Percentiles rank a stretch among this genome's conserved stretches.
phyloP scores from a whole-genome alignment of 2,329 filamentous ascomycete genomes.

The Colletotrichum sublineola region DNA sequence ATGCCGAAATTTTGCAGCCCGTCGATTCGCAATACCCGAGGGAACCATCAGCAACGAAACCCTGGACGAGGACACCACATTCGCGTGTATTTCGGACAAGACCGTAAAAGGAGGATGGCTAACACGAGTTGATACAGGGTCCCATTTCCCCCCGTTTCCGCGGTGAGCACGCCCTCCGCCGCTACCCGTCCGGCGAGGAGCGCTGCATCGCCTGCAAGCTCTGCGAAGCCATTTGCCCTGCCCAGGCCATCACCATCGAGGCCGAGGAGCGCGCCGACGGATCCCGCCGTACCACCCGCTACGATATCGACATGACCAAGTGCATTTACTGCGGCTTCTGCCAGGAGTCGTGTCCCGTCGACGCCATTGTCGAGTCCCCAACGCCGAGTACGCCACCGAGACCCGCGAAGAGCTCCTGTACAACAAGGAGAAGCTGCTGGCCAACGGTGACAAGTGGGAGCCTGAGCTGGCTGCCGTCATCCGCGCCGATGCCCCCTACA shows the following conservation, averaged over 20 bases:
- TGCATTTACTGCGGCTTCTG: constrained; percentile 99
- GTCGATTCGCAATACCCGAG: neutral
- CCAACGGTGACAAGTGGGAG: constrained; percentile 97
- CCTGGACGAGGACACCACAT: neutral
- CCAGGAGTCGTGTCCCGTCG: constrained; percentile 98
- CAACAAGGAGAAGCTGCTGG: constrained; percentile 95
- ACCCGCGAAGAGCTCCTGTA: constrained; percentile 93
- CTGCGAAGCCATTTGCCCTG: constrained; percentile 97
- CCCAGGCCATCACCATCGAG: constrained; percentile 98
- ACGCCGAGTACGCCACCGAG: constrained; percentile 74
- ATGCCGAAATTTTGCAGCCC: neutral
- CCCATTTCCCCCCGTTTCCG: constrained; percentile 98
- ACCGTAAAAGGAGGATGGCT: neutral
- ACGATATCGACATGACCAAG: constrained; percentile 99
- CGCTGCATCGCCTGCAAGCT: constrained; percentile 99
- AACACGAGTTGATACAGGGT: constrained; percentile 64
- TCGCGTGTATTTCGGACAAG: too few relatives aligned
- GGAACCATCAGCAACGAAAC: neutral
- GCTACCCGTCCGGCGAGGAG: constrained; percentile 98
- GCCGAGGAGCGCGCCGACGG: constrained; percentile 98
- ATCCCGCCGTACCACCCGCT: constrained; percentile 93
- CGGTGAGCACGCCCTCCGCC: constrained; percentile 94
- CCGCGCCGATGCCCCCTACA: constrained; percentile 92
- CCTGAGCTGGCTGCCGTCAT: constrained; percentile 93
- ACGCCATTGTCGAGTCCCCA: constrained; percentile 81